Evolutionary conservation across 2,329 filamentous ascomycete species (phyloP).

Genomic region (Hypoxylon sp.): DNA sequence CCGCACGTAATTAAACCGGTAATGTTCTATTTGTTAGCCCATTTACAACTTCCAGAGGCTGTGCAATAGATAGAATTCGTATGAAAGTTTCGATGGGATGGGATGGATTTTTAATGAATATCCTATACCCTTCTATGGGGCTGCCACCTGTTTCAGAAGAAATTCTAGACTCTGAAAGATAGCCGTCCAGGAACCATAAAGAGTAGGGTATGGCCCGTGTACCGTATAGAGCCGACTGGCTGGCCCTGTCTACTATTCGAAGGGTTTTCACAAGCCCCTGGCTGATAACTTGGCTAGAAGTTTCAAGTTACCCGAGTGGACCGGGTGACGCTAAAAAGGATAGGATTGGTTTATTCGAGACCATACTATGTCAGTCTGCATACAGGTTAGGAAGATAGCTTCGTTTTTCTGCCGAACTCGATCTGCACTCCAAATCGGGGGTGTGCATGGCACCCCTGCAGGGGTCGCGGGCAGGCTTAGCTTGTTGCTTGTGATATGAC

Average conservation of each 20-base stretch:
- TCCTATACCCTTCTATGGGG: constrained; percentile 22
- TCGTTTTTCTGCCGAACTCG: constrained; percentile 34
- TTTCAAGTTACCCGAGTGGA: constrained; percentile 34
- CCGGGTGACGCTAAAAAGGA: constrained; percentile 32
- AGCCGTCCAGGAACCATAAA: constrained; percentile 28
- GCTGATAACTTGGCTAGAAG: constrained; percentile 30
- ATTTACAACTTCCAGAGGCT: neutral
- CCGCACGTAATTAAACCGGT: constrained; percentile 1
- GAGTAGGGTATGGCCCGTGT: constrained; percentile 10
- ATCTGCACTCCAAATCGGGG: constrained; percentile 27
- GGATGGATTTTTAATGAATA: constrained; percentile 24
- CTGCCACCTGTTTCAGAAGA: constrained; percentile 29
- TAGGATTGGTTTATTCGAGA: constrained; percentile 39
- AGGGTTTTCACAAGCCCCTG: constrained; percentile 22
- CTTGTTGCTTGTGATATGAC: constrained; percentile 33
- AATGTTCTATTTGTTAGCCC: neutral
- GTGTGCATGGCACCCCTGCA: constrained; percentile 38
- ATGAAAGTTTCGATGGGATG: constrained; percentile 15
- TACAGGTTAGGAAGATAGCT: constrained; percentile 34
- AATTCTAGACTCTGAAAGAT: constrained; percentile 33
- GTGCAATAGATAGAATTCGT: constrained; percentile 2
- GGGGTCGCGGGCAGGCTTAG: constrained; percentile 23
- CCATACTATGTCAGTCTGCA: constrained; percentile 39
- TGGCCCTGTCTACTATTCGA: constrained; percentile 23
- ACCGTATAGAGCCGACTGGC: constrained; percentile 15